Evolutionary conservation across 108 stramenopile species (phyloP), one percentile per base, ranked within the genome.

Genomic region (Fragilaria radians): DNA sequence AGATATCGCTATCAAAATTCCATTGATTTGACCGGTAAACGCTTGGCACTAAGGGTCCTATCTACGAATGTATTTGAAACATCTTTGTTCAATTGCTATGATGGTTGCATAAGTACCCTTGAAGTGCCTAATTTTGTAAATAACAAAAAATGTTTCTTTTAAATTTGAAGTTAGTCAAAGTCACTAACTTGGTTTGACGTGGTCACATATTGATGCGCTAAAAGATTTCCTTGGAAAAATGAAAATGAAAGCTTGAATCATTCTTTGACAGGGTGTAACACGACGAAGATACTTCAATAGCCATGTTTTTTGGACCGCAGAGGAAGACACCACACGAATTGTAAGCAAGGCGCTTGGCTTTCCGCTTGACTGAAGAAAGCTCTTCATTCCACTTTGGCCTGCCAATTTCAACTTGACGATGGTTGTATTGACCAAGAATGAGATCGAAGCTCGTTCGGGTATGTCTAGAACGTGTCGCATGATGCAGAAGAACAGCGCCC

Each of bases 191-290:
- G n/a, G n/a, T n/a, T n/a, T n/a, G n/a, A n/a, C n/a, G n/a, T n/a
- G n/a, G n/a, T n/a, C n/a, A n/a, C n/a, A n/a, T n/a, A n/a, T n/a
- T n/a, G n/a, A n/a, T n/a, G n/a, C n/a, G n/a, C n/a, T 52, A 64
- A 54, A 64, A 64, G 1, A 54, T 64, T 36, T 64, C 63, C 53
- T 64, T 64, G 9, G 54, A 55, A 34, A 64, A 64, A 32, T 64
- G 55, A 19, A 64, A 32, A 23, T 64, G 63, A 54, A 64, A 64
- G 5, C 25, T 14, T 14, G 22, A 28, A 27, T 64, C 52, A 30
- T 64, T 46, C 1, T 17, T 11, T 17, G 63, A 64, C 2, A 64
- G 14, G 1, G 21, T 33, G 5, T 25, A 19, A 23, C 32, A 26
- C 30, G 63, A 23, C 7, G 36, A 33, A 11, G 24, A n/a, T 9